These are phyloP conservation scores for Hanseniaspora singularis DNA, from an alignment of 805 yeast genomes.

Conservation along the genomic window DNA sequence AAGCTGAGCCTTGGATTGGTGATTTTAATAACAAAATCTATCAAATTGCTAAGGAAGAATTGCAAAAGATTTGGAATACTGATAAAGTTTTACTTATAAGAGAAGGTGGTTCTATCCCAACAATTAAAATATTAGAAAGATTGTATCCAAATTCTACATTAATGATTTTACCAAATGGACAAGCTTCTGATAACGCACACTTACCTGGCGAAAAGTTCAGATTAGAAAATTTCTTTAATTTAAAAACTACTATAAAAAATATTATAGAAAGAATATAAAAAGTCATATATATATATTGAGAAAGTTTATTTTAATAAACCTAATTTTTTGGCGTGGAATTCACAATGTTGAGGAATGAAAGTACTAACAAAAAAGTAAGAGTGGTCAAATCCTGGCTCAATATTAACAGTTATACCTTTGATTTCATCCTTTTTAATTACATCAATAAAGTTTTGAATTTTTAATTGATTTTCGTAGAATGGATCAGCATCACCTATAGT, in stretches of 20 bases:
- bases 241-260: slow-evolving; percentile 50
- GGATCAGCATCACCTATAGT: slow-evolving; percentile 74
- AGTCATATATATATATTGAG: slow-evolving; percentile 21
- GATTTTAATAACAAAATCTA: slow-evolving; percentile 68
- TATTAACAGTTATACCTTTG: slow-evolving; percentile 46
- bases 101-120: slow-evolving; percentile 96
- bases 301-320: slow-evolving; percentile 25
- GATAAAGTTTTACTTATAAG: slow-evolving; percentile 70
- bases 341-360: slow-evolving; percentile 72
- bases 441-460: slow-evolving; percentile 58
- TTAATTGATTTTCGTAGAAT: slow-evolving; percentile 58
- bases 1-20: slow-evolving; percentile 95
- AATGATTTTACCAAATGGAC: slow-evolving; percentile 94
- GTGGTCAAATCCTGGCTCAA: slow-evolving; percentile 81
- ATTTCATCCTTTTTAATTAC: slow-evolving; percentile 46
- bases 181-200: slow-evolving; percentile 88
- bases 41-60: slow-evolving; percentile 48
- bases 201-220: slow-evolving; percentile 76
- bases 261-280: slow-evolving; percentile 37
- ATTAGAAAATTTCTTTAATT: slow-evolving; percentile 61
- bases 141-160: slow-evolving; percentile 67
- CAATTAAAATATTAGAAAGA: slow-evolving; percentile 73
- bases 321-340: slow-evolving; percentile 64
- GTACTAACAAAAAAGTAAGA: slow-evolving; percentile 75
- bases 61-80: slow-evolving; percentile 59